Evolutionary conservation across 202 grass and related monocot species (phyloP).

Genomic region (Zoysia matrella): DNA sequence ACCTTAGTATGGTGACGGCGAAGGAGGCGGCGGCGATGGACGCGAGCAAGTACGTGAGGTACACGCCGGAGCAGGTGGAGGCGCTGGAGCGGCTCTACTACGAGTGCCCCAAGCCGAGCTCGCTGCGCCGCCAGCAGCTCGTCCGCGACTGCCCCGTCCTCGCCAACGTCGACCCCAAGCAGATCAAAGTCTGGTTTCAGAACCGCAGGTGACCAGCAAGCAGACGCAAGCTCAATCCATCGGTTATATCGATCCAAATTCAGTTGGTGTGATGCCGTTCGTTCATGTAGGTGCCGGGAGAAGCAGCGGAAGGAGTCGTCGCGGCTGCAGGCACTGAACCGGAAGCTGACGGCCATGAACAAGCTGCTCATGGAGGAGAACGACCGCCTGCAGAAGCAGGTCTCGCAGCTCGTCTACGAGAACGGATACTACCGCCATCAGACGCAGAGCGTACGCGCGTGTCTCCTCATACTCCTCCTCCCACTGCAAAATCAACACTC

Average conservation of each 20-base stretch:
- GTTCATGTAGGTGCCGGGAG: slow-evolving; percentile 62
- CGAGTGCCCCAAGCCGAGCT: slow-evolving; percentile 82
- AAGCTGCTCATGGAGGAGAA: slow-evolving; percentile 95
- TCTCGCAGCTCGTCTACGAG: slow-evolving; percentile 71
- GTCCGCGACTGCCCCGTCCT: slow-evolving; percentile 69
- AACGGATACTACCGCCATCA: slow-evolving; percentile 79
- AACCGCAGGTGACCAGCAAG: slow-evolving; percentile 50
- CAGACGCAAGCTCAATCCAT: no score
- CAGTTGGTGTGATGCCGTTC: background rate
- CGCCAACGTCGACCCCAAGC: slow-evolving; percentile 72
- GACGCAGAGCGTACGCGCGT: slow-evolving; percentile 54
- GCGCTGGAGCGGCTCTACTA: slow-evolving; percentile 78
- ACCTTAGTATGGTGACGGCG: slow-evolving; percentile 30
- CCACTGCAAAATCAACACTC: slow-evolving; percentile 3
- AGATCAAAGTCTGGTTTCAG: slow-evolving; percentile 94
- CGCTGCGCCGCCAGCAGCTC: slow-evolving; percentile 76
- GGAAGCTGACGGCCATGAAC: slow-evolving; percentile 88
- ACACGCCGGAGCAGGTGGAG: slow-evolving; percentile 87
- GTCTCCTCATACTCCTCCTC: no score
- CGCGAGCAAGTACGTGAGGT: slow-evolving; percentile 77
- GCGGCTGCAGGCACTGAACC: slow-evolving; percentile 67
- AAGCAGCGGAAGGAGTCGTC: slow-evolving; percentile 83
- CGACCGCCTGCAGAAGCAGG: slow-evolving; percentile 86
- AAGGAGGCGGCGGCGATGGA: slow-evolving; percentile 55
- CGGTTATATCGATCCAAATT: background rate